These are phyloP conservation scores for Lentinula detonsa DNA, from an alignment of 768 basidiomycete species.

Conservation along the genomic window DNA sequence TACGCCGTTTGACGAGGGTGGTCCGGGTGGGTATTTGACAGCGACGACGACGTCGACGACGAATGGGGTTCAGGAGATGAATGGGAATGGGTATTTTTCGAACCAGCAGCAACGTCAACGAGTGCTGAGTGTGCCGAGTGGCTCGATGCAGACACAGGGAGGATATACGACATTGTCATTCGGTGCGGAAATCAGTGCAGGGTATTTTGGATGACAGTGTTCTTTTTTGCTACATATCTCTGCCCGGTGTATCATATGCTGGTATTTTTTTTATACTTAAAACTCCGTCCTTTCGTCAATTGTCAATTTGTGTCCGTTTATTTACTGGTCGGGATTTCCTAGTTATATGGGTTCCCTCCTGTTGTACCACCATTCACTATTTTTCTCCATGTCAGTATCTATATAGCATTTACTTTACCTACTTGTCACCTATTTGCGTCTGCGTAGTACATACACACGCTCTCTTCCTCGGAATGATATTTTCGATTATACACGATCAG, in stretches of 20 bases:
- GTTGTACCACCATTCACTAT: conserved; percentile 83
- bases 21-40: conserved; percentile 23
- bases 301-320: no score
- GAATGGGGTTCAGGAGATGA: conserved; percentile 37
- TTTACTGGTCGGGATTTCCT: no score
- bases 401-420: conserved; percentile 3
- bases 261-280: no score
- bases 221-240: no score
- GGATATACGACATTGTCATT: conserved; percentile 33
- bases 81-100: conserved; percentile 28
- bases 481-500: no score
- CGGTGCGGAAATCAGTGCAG: neutral
- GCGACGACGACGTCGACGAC: conserved; percentile 59
- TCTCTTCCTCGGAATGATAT: no score
- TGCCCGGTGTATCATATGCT: no score
- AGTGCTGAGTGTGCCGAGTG: conserved; percentile 31
- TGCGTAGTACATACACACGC: no score
- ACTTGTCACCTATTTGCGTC: neutral
- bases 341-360: neutral
- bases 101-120: conserved; percentile 26
- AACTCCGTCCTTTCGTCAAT: no score
- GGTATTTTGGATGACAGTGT: neutral
- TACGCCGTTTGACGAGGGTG: conserved; percentile 22
- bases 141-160: conserved; percentile 86
- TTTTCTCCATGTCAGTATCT: conserved; percentile 63